phyloP scores from a whole-genome alignment of 208 protist species.

The Trichomonas vaginalis region DNA sequence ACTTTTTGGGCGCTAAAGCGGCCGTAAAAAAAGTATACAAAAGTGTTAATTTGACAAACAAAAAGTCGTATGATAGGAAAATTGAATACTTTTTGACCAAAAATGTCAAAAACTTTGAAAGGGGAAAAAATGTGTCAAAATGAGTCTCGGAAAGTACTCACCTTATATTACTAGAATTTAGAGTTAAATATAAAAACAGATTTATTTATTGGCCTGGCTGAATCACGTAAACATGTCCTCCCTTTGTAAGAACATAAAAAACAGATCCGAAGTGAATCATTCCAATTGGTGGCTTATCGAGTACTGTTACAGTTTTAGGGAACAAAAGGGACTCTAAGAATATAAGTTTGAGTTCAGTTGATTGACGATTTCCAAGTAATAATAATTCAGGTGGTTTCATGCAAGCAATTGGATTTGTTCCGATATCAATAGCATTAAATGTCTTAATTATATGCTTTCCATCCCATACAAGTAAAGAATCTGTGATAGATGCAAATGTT shows the following conservation, averaged over 20 bases:
- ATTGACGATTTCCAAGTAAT: background rate
- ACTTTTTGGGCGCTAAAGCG: too few species aligned
- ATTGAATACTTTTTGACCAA: too few species aligned
- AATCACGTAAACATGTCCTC: background rate
- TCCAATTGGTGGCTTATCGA: background rate
- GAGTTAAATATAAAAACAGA: background rate
- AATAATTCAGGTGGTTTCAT: background rate
- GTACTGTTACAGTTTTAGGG: background rate
- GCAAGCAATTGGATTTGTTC: background rate
- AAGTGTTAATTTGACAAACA: too few species aligned
- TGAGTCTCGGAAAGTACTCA: too few species aligned
- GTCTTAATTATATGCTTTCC: background rate
- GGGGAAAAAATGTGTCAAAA: too few species aligned
- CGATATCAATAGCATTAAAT: background rate
- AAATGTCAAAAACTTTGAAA: too few species aligned
- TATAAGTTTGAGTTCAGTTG: background rate
- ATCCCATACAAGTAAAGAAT: background rate
- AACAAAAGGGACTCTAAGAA: background rate
- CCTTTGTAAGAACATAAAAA: background rate
- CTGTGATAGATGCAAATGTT: background rate
- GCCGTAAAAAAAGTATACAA: too few species aligned
- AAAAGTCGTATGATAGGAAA: too few species aligned
- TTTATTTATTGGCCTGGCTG: background rate
- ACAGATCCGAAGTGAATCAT: background rate
- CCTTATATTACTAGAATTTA: too few species aligned